phyloP scores from a whole-genome alignment of 208 protist species.

The Acanthamoeba rhysodes region DNA sequence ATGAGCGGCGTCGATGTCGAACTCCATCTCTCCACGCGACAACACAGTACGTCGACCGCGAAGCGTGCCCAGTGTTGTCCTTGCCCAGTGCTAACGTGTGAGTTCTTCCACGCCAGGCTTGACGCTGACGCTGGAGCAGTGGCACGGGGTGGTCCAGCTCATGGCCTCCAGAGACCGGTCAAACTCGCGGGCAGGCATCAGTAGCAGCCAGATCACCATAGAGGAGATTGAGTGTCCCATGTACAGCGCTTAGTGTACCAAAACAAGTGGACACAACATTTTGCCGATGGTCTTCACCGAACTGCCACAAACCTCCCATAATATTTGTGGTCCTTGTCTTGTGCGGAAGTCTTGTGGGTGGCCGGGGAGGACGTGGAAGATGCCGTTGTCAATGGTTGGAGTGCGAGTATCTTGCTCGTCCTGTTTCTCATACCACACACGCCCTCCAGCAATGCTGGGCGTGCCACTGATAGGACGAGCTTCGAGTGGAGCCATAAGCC shows the following conservation, averaged over 20 bases:
- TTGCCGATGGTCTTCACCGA: no score
- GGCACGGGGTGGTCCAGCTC: not conserved
- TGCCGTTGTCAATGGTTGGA: not conserved
- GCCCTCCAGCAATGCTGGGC: not conserved
- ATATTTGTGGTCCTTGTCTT: no score
- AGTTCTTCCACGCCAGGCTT: not conserved
- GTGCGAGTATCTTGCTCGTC: not conserved
- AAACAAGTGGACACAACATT: no score
- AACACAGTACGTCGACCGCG: no score
- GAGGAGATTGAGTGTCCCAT: no score
- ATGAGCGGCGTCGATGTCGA: not conserved
- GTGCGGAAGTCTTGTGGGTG: no score
- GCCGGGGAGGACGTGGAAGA: not conserved
- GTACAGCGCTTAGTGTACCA: no score
- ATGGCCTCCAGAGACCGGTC: not conserved
- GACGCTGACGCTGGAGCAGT: not conserved
- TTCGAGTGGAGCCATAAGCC: conserved; percentile 30
- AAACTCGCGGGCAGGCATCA: no score
- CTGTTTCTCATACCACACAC: not conserved
- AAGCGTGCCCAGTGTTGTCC: no score
- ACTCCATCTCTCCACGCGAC: not conserved
- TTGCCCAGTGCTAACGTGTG: not conserved
- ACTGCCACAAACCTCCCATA: no score
- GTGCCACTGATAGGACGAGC: not conserved
- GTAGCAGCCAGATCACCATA: no score